These are phyloP conservation scores for Copromyces sp. DNA, from an alignment of 495 filamentous ascomycete genomes.

Conservation along the genomic window DNA sequence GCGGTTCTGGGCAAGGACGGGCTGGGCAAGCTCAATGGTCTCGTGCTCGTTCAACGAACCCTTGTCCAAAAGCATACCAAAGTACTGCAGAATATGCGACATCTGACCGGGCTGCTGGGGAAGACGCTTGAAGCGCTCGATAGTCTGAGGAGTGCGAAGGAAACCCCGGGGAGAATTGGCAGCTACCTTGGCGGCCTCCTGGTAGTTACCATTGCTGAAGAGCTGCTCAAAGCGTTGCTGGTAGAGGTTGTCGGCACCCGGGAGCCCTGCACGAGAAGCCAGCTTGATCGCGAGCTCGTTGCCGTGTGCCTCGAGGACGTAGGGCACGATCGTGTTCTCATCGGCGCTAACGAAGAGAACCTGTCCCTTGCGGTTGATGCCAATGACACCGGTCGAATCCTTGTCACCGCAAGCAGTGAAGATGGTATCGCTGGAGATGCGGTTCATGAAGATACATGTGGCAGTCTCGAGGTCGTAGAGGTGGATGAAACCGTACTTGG, in stretches of 20 bases:
- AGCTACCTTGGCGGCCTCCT: conserved; percentile 86
- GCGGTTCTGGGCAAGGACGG: conserved; percentile 83
- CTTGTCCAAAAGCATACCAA: conserved; percentile 94
- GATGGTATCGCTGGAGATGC: conserved; percentile 97
- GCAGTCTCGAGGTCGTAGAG: conserved; percentile 95
- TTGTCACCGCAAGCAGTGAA: conserved; percentile 83
- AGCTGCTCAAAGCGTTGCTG: conserved; percentile 84
- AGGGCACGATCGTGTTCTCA: conserved; percentile 81
- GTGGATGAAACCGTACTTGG: conserved; percentile 98
- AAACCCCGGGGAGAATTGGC: conserved; percentile 95
- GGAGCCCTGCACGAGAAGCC: conserved; percentile 84
- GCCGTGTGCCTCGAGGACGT: conserved; percentile 90
- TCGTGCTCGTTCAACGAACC: conserved; percentile 85
- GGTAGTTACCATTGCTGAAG: conserved; percentile 62
- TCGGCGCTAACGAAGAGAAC: conserved; percentile 89
- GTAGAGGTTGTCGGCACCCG: conserved; percentile 92
- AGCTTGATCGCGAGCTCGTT: conserved; percentile 86
- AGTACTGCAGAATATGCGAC: conserved; percentile 93
- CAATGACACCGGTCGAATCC: conserved; percentile 80
- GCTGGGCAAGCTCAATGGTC: conserved; percentile 84
- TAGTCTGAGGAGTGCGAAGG: conserved; percentile 84
- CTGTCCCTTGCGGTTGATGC: conserved; percentile 94
- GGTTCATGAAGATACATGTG: conserved; percentile 99
- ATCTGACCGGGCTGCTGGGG: conserved; percentile 66
- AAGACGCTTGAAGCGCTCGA: conserved; percentile 85